phyloP scores from a whole-genome alignment of 2,329 filamentous ascomycete species.

The Fulvia fulva region DNA sequence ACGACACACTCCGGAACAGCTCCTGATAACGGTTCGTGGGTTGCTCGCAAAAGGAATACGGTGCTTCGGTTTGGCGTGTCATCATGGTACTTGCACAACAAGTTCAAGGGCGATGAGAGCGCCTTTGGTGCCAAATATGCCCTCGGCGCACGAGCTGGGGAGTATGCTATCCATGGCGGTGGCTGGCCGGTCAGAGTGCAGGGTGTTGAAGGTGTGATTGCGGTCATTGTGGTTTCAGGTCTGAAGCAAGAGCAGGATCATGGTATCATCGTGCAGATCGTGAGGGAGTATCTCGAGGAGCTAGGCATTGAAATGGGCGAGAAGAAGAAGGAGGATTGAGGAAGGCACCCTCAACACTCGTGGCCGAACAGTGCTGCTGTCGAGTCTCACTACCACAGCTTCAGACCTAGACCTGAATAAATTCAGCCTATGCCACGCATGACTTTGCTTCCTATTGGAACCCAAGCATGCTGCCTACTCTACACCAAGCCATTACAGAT shows the following conservation, averaged over 20 bases:
- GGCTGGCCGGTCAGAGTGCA: conserved; percentile 67
- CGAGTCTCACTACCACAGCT: not conserved
- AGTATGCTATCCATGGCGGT: conserved; percentile 76
- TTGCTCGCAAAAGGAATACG: conserved; percentile 65
- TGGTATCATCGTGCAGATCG: conserved; percentile 66
- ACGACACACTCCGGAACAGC: conserved; percentile 62
- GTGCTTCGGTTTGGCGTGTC: conserved; percentile 67
- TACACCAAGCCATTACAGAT: too few species aligned
- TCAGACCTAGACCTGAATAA: too few species aligned
- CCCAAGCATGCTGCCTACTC: too few species aligned
- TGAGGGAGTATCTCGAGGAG: conserved; percentile 51
- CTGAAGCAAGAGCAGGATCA: conserved; percentile 76
- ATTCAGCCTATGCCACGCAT: too few species aligned
- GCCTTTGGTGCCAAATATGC: conserved; percentile 63
- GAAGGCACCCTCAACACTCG: not conserved
- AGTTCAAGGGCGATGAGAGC: conserved; percentile 61
- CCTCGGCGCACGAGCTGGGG: conserved; percentile 52
- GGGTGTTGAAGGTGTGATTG: conserved; percentile 72
- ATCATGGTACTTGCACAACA: conserved; percentile 68
- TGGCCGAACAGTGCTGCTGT: not conserved
- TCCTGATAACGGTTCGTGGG: conserved; percentile 57
- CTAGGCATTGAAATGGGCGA: conserved; percentile 31
- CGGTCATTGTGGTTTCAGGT: conserved; percentile 70
- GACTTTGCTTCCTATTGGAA: too few species aligned
- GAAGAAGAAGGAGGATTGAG: conserved; percentile 38